phyloP scores from a whole-genome alignment of 768 basidiomycete genomes.

The Trametes coccinea region DNA sequence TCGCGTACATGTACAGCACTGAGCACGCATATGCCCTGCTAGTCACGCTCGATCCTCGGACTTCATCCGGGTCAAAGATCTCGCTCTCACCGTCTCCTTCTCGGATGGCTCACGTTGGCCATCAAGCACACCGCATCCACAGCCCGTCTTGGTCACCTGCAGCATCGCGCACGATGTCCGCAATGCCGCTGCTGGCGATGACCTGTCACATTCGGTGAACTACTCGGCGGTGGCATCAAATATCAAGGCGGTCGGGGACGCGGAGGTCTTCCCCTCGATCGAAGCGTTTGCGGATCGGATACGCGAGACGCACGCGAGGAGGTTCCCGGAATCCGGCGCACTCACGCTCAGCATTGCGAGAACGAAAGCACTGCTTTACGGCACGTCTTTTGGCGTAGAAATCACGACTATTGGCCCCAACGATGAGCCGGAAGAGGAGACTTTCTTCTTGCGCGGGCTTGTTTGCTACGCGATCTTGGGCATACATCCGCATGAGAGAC shows the following conservation, averaged over 20 bases:
- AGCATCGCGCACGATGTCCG: conserved; percentile 52
- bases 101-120: conserved; percentile 49
- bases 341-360: conserved; percentile 49
- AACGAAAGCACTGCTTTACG: conserved; percentile 52
- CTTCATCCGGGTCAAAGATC: conserved; percentile 49
- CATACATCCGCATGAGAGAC: conserved; percentile 64
- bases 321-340: conserved; percentile 36
- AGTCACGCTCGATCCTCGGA: conserved; percentile 22
- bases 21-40: neutral
- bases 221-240: conserved; percentile 48
- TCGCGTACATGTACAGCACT: neutral
- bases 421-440: conserved; percentile 6
- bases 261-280: conserved; percentile 41
- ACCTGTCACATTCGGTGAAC: conserved; percentile 61
- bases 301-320: conserved; percentile 39
- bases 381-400: conserved; percentile 44
- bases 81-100: conserved; percentile 45
- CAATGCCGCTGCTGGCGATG: conserved; percentile 50
- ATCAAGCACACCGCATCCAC: conserved; percentile 37
- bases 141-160: conserved; percentile 57
- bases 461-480: conserved; percentile 61
- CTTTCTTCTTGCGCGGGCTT: conserved; percentile 41
- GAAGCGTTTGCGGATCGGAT: conserved; percentile 47
- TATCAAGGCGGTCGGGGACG: conserved; percentile 33
- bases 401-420: conserved; percentile 31